phyloP scores from a whole-genome alignment of 768 basidiomycete species.

The Lactifluus subvellereus region DNA sequence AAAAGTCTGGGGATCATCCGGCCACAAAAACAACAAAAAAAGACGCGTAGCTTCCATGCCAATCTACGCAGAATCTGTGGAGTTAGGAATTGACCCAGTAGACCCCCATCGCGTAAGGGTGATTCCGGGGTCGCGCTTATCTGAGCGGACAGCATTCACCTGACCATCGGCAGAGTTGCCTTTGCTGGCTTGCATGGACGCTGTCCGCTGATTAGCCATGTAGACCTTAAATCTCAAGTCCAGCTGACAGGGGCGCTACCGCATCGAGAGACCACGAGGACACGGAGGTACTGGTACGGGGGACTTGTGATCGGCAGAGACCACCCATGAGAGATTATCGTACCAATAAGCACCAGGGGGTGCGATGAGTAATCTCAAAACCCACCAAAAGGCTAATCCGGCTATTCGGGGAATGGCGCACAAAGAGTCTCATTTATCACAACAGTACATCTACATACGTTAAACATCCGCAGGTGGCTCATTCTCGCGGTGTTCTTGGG shows the following conservation, averaged over 20 bases:
- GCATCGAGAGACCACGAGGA: constrained; percentile 9
- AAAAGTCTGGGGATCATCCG: background rate
- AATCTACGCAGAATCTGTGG: constrained; percentile 5
- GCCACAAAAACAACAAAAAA: background rate
- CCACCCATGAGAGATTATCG: background rate
- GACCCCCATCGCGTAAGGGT: background rate
- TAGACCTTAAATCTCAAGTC: constrained; percentile 18
- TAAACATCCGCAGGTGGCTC: background rate
- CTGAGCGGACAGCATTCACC: background rate
- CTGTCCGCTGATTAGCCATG: constrained; percentile 14
- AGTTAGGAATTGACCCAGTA: background rate
- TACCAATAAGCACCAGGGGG: too few relatives aligned
- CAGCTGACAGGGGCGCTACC: constrained; percentile 17
- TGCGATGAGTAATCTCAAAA: background rate
- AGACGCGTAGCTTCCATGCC: background rate
- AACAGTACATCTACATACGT: constrained; percentile 20
- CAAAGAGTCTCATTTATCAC: constrained; percentile 2
- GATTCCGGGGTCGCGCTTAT: constrained; percentile 8
- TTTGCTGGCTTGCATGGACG: background rate
- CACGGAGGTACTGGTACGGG: constrained; percentile 1
- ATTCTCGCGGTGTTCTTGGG: background rate
- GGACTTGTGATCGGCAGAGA: constrained; percentile 4
- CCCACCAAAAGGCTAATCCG: background rate
- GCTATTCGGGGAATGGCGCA: background rate
- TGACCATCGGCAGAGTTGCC: constrained; percentile 8